Percentiles rank a stretch among this genome's conserved stretches.
Conservation (phyloP, 305 asterid genomes). For the Solanum hybrid region DNA sequence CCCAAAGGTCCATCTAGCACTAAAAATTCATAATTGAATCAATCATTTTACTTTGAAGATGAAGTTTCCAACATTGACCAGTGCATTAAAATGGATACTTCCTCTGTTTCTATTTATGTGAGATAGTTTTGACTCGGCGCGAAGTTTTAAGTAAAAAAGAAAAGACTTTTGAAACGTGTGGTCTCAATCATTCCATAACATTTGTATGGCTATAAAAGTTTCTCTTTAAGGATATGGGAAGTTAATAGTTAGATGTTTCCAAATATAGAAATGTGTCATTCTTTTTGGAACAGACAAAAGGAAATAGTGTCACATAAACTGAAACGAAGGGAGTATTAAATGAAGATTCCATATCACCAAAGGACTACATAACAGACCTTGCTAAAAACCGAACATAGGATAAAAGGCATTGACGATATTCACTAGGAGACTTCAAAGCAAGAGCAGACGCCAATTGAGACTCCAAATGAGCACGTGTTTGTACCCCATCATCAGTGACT, state of each 20-base stretch:
- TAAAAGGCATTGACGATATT: constrained; percentile 84
- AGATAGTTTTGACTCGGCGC: not conserved
- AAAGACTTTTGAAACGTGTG: not conserved
- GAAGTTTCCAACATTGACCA: not conserved
- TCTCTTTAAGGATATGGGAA: not conserved
- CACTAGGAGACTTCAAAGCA: constrained; percentile 73
- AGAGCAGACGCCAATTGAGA: constrained; percentile 84
- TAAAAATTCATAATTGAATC: not conserved
- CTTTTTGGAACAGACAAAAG: not conserved
- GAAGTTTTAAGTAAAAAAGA: not conserved
- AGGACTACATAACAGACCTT: constrained; percentile 42
- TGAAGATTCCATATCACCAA: not conserved
- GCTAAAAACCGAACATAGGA: constrained; percentile 78
- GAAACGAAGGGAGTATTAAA: not conserved
- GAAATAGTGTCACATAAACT: not conserved
- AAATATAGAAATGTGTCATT: not conserved
- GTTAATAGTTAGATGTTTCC: not conserved
- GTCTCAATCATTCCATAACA: not conserved
- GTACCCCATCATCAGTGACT: constrained; percentile 84
- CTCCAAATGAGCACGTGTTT: constrained; percentile 96
- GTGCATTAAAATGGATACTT: not conserved
- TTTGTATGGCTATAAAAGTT: not conserved
- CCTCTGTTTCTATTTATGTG: not conserved
- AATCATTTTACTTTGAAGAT: not conserved
- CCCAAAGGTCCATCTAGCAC: not conserved